These are phyloP conservation scores for Candida coquimbonensis DNA, from an alignment of 805 yeast genomes.

Conservation along the genomic window DNA sequence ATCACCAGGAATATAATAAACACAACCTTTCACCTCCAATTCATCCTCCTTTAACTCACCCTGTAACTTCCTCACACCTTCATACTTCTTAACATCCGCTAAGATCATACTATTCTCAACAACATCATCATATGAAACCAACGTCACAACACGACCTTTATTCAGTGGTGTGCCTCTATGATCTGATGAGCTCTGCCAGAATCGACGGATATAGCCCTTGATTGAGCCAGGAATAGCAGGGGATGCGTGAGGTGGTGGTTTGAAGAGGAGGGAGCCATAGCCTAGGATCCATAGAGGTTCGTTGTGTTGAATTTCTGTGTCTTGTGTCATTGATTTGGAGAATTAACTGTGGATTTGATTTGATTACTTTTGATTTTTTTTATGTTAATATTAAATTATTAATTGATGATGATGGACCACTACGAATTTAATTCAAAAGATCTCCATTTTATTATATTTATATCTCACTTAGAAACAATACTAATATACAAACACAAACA, in stretches of 20 bases:
- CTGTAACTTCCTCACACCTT: neutral
- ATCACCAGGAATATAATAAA: constrained; percentile 69
- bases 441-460: too few relatives aligned
- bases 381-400: too few relatives aligned
- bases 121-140: constrained; percentile 55
- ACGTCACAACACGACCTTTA: constrained; percentile 89
- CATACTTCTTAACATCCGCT: constrained; percentile 30
- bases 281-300: constrained; percentile 75
- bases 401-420: too few relatives aligned
- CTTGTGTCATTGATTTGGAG: neutral
- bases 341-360: too few relatives aligned
- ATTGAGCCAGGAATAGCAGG: constrained; percentile 61
- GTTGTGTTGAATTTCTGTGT: too few relatives aligned
- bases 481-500: too few relatives aligned
- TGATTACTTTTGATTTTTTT: too few relatives aligned
- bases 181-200: constrained; percentile 89
- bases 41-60: constrained; percentile 19
- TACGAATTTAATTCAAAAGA: too few relatives aligned
- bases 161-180: constrained; percentile 81
- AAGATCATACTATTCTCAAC: constrained; percentile 33
- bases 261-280: constrained; percentile 82
- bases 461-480: too few relatives aligned
- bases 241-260: constrained; percentile 75
- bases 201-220: constrained; percentile 70
- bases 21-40: constrained; percentile 68